Evolutionary conservation across 2,329 filamentous ascomycete species (phyloP), one percentile per base, ranked within the genome.

Genomic region (Pleoardoris graminearum): DNA sequence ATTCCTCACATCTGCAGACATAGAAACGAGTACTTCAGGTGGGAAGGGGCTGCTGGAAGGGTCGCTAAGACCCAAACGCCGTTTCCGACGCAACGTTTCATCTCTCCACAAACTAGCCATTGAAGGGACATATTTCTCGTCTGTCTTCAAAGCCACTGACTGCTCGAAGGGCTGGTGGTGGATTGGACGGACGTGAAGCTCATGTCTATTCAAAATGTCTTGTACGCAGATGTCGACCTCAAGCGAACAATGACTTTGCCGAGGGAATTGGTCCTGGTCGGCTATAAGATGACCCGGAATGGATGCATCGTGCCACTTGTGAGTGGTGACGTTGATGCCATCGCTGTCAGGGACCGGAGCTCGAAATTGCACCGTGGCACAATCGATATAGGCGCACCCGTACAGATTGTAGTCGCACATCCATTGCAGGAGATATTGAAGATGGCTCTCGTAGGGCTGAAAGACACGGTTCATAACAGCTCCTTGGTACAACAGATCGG

Each of bases 341-440:
- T 85, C 78, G 63, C 84, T 85, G 7, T 82, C 77, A 0, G 92
- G 92, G 1, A 97, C 78, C 0, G 91, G 91, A 2, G 80, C 79
- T 49, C 94, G 85, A 67, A 96, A 97, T 23, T 76, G 80, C 1
- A 86, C 84, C 57, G 85, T 89, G 8, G 79, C 79, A 44, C 85
- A 88, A 53, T 93, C 84, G 59, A 97, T 85, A 65, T 93, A 95
- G 50, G 85, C 87, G 69, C 94, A 99, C 6, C 95, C 95, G 71
- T 96, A 97, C 60, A 99, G 79, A 69, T 97, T 99, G 78, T 95
- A 99, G 72, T 99, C 95, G 59, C 88, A 89, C 94, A 99, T 97
- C 84, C 95, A 99, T 74, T 99, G 95, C 8, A 94, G 80, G 7
- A 97, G 77, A 70, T 92, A 97, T 68, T 96, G 91, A 56, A 97